Percentiles rank a stretch among this genome's conserved stretches.
phyloP scores from a whole-genome alignment of 192 early-diverging fungal genomes.

The Gryganskiella cystojenkinii region DNA sequence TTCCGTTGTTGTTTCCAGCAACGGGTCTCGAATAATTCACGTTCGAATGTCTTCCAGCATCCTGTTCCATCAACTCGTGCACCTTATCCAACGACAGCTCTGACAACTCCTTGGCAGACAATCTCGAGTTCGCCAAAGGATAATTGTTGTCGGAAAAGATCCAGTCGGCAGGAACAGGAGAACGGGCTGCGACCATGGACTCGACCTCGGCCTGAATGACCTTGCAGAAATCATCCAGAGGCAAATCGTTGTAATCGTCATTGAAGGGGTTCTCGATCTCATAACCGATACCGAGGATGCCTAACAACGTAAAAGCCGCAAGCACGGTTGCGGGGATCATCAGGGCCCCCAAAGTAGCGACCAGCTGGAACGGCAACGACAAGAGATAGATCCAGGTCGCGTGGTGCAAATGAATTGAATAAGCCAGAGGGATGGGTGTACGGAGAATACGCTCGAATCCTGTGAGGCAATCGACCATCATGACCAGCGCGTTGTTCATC shows the following conservation, averaged over 20 bases:
- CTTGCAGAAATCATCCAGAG: slow-evolving; percentile 67
- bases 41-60: not conserved
- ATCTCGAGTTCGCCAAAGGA: slow-evolving; percentile 27
- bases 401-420: slow-evolving; percentile 91
- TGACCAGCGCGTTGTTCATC: slow-evolving; percentile 61
- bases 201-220: slow-evolving; percentile 45
- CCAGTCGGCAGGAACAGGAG: slow-evolving; percentile 42
- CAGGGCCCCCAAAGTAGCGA: slow-evolving; percentile 56
- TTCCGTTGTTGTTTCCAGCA: slow-evolving; percentile 15
- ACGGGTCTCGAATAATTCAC: slow-evolving; percentile 29
- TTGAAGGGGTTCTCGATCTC: slow-evolving; percentile 97
- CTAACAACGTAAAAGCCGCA: slow-evolving; percentile 79
- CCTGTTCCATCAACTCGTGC: slow-evolving; percentile 34
- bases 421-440: slow-evolving; percentile 90
- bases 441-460: slow-evolving; percentile 85
- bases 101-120: slow-evolving; percentile 49
- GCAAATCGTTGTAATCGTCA: slow-evolving; percentile 80
- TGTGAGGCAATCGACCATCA: slow-evolving; percentile 67
- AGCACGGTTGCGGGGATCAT: slow-evolving; percentile 78
- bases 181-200: slow-evolving; percentile 29
- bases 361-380: slow-evolving; percentile 85
- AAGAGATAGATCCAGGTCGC: slow-evolving; percentile 80
- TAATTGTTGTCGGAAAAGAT: slow-evolving; percentile 52
- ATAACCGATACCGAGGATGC: slow-evolving; percentile 85
- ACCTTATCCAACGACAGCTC: slow-evolving; percentile 45